These are phyloP conservation scores for Pseudopithomyces chartarum DNA, from an alignment of 2,329 filamentous ascomycete genomes.

Conservation along the genomic window DNA sequence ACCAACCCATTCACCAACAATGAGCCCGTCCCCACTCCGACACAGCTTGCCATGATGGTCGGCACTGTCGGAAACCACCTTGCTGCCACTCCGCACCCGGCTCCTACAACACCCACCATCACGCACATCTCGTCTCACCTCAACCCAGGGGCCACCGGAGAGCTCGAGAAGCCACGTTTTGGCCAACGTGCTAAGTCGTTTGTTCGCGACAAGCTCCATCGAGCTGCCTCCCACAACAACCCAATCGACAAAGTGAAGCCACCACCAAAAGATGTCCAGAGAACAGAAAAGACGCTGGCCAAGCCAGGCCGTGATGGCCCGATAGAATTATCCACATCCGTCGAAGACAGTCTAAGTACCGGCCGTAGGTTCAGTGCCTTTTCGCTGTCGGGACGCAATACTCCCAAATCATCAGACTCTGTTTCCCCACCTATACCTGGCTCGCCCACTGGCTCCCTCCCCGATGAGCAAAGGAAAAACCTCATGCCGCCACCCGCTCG, in stretches of 20 bases:
- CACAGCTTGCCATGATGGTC: slow-evolving; percentile 1
- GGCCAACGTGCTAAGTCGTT: slow-evolving; percentile 40
- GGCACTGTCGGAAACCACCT: not conserved
- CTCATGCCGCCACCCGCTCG: slow-evolving; percentile 7
- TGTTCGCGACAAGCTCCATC: slow-evolving; percentile 38
- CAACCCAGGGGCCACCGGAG: slow-evolving; percentile 13
- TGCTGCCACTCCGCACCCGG: slow-evolving; percentile 9
- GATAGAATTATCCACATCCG: slow-evolving; percentile 25
- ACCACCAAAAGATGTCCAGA: slow-evolving; percentile 13
- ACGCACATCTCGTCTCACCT: slow-evolving; percentile 11
- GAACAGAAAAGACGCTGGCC: slow-evolving; percentile 27
- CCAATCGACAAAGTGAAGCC: slow-evolving; percentile 6
- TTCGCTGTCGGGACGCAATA: slow-evolving; percentile 42
- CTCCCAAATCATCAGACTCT: slow-evolving; percentile 43
- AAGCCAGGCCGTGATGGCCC: slow-evolving; percentile 37
- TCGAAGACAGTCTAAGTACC: slow-evolving; percentile 30
- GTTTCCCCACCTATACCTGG: slow-evolving; percentile 44
- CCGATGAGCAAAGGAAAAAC: slow-evolving; percentile 22
- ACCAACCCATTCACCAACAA: slow-evolving; percentile 37
- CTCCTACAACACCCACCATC: slow-evolving; percentile 11
- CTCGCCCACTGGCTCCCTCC: slow-evolving; percentile 43
- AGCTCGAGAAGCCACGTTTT: slow-evolving; percentile 34
- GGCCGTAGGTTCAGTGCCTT: slow-evolving; percentile 43
- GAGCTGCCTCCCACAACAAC: slow-evolving; percentile 23
- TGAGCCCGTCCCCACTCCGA: slow-evolving; percentile 25